Evolutionary conservation across 192 early-diverging fungal species (phyloP).

Genomic region (Bifiguratus adelaidae): DNA sequence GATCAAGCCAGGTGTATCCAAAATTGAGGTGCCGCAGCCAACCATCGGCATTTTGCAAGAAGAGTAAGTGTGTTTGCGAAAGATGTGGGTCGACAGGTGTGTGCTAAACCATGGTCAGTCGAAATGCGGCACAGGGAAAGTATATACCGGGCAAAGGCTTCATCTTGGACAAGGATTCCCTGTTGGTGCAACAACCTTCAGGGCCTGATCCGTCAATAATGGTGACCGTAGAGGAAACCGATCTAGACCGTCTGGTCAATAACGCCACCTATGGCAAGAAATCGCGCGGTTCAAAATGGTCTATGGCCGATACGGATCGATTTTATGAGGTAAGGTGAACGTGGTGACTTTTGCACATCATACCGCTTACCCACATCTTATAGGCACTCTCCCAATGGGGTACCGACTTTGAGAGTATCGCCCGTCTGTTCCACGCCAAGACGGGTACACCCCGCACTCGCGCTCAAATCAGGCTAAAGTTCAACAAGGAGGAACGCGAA

Average conservation of each 20-base stretch:
- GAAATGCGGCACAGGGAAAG: conserved; percentile 12
- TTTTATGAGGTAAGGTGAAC: conserved; percentile 12
- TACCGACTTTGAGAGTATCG: conserved; percentile 23
- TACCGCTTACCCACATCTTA: too few relatives aligned
- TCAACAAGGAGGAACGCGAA: conserved; percentile 10
- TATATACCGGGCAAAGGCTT: conserved; percentile 15
- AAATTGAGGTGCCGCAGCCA: neutral
- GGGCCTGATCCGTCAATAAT: neutral
- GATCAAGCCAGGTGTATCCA: conserved; percentile 3
- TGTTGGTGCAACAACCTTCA: conserved; percentile 2
- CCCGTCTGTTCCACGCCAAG: conserved; percentile 5
- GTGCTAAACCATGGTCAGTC: conserved; percentile 2
- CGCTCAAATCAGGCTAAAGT: conserved; percentile 14
- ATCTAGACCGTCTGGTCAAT: conserved; percentile 5
- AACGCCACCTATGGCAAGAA: conserved; percentile 10
- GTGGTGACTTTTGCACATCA: too few relatives aligned
- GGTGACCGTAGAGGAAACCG: conserved; percentile 12
- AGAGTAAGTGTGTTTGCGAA: neutral
- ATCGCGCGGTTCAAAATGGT: conserved; percentile 4
- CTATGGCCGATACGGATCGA: conserved; percentile 4
- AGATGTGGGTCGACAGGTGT: neutral
- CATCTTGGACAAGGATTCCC: conserved; percentile 12
- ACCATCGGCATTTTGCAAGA: conserved; percentile 7
- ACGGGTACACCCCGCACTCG: too few relatives aligned
- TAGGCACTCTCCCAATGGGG: conserved; percentile 16